Base-by-base conservation (phyloP, 257 asterid species). In the Rehmannia glutinosa region DNA sequence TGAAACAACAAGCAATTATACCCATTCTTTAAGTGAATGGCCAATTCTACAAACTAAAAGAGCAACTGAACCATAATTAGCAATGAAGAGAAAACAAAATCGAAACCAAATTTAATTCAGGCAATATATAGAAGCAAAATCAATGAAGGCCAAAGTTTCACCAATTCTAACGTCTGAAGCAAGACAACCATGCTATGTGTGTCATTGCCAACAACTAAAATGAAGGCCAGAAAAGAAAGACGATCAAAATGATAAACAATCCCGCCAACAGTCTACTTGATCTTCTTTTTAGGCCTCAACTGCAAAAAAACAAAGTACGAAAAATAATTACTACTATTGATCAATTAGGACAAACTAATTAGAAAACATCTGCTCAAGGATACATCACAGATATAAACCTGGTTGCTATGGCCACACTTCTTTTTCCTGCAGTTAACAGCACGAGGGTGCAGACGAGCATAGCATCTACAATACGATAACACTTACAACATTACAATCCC, bases 341-440 rank as follows among this genome's bases (percentile, higher is more conserved):
- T 17, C 8, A 54, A 38, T 12, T 50, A 1, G 27, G 9, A 47
- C 12, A 6, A 28, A 27, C 24, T 5, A 24, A n/a, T n/a, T n/a
- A n/a, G n/a, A 13, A 10, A 33, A 28, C 32, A 68, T 3, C 43
- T 16, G 2, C 11, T n/a, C n/a, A n/a, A n/a, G 25, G 17, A 6
- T 8, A 54, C 4, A 30, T 39, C 20, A 47, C 2, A 57, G 4
- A 46, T 25, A 68, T 24, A 64, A 10, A 90, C 92, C 91, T 88
- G 95, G 77, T 91, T 91, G 87, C 87, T 85, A 78, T 88, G 95
- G 10, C 95, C 96, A 71, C 97, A 88, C 83, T 91, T 91, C 88
- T 91, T 91, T 25, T 91, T 88, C 70, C 97, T 78, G 84, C 97
- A 91, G 85, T 91, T 91, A 36, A 88, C 97, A 23, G 96, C 97